A percentile compares a stretch with the other conserved stretches of the same genome.
phyloP scores from a whole-genome alignment of 495 filamentous ascomycete genomes.

The Tuber microsphaerosporum region DNA sequence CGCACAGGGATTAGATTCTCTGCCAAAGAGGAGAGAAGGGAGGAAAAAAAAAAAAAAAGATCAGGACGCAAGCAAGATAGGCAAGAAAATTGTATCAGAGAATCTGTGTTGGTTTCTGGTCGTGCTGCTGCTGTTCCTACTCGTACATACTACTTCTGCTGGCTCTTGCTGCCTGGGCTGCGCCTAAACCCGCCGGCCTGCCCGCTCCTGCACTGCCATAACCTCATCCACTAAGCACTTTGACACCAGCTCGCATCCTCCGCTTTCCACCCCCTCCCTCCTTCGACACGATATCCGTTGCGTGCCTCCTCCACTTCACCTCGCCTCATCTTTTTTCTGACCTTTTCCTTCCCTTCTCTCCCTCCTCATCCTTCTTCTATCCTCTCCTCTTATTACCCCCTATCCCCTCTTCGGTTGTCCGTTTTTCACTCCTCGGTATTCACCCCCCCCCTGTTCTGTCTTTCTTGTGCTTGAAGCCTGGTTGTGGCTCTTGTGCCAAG shows the following conservation, averaged over 20 bases:
- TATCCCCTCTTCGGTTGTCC: neutral
- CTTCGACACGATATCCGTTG: neutral
- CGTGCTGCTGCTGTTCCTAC: neutral
- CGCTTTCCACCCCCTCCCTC: neutral
- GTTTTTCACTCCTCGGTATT: neutral
- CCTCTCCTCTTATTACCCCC: neutral
- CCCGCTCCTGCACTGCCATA: slow-evolving; percentile 2
- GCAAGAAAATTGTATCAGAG: neutral
- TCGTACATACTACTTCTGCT: neutral
- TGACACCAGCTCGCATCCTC: neutral
- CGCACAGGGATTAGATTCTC: neutral
- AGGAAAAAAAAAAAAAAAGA: neutral
- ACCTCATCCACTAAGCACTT: neutral
- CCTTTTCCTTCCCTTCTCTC: neutral
- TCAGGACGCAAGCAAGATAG: neutral
- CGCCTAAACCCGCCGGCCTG: slow-evolving; percentile 1
- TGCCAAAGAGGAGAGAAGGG: neutral
- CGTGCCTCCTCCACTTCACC: neutral
- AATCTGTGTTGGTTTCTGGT: neutral
- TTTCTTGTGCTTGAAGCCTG: neutral
- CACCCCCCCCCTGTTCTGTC: neutral
- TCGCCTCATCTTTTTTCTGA: neutral
- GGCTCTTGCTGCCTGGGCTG: neutral
- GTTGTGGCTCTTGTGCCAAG: slow-evolving; percentile 1
- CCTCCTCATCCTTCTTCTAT: neutral